These are phyloP conservation scores for Epichloe gansuensis DNA, from an alignment of 2,329 filamentous ascomycete genomes.

Conservation along the genomic window DNA sequence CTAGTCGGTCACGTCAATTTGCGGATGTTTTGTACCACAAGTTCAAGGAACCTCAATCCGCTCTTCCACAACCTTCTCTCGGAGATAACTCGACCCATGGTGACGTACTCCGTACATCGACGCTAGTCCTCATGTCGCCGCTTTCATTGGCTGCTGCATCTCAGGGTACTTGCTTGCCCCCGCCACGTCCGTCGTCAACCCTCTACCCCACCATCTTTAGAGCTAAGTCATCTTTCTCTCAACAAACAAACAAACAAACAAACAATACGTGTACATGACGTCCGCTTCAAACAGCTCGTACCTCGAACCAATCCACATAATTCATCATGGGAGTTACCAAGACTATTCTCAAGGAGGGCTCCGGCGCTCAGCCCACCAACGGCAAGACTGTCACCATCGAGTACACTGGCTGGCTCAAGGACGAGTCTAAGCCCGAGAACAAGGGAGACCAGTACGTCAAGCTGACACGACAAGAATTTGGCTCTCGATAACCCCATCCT, in stretches of 20 bases:
- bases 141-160: conserved; percentile 1
- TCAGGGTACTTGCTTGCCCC: not conserved
- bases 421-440: conserved; percentile 44
- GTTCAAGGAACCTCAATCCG: no score
- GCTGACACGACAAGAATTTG: not conserved
- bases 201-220: not conserved
- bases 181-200: not conserved
- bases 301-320: not conserved
- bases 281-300: not conserved
- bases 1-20: no score
- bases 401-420: conserved; percentile 82
- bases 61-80: not conserved
- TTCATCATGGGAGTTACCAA: conserved; percentile 63
- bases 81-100: not conserved
- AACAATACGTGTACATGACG: not conserved
- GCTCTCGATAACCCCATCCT: not conserved
- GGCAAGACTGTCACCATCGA: conserved; percentile 75
- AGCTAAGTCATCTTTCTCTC: not conserved
- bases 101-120: not conserved
- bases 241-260: not conserved
- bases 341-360: conserved; percentile 48
- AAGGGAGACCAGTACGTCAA: conserved; percentile 59
- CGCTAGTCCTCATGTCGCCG: not conserved
- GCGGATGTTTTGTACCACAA: no score
- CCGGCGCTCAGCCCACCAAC: conserved; percentile 43